phyloP scores from a whole-genome alignment of 352 stramenopile genomes.

The Phytophthora hybrid region DNA sequence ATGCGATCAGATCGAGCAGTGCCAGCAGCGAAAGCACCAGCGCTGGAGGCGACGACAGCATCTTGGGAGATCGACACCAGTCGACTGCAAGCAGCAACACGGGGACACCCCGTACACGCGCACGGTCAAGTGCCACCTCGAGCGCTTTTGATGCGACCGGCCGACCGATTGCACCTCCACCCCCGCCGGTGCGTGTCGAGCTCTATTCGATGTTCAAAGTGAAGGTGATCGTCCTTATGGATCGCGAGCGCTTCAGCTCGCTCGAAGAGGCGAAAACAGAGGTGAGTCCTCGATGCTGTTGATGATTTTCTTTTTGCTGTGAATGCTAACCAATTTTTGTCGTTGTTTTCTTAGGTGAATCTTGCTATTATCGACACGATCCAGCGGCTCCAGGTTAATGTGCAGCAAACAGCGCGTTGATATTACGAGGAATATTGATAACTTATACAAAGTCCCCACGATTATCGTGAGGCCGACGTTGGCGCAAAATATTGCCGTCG shows the following conservation, averaged over 20 bases:
- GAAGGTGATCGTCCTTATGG: conserved; percentile 68
- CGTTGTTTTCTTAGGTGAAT: conserved; percentile 33
- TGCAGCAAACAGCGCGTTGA: conserved; percentile 33
- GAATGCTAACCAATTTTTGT: not conserved
- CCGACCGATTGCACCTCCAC: conserved; percentile 35
- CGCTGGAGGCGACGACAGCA: conserved; percentile 35
- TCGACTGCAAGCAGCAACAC: conserved; percentile 37
- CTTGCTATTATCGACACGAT: conserved; percentile 67
- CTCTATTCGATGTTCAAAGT: conserved; percentile 67
- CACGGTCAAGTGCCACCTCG: conserved; percentile 32
- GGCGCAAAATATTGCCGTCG: conserved; percentile 34
- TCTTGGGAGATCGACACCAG: conserved; percentile 26
- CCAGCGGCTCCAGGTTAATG: conserved; percentile 50
- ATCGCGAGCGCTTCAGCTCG: conserved; percentile 58
- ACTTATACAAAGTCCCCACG: conserved; percentile 26
- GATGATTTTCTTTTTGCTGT: not conserved
- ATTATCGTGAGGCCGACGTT: conserved; percentile 31
- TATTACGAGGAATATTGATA: conserved; percentile 4
- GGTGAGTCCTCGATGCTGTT: conserved; percentile 34
- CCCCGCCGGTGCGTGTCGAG: conserved; percentile 48
- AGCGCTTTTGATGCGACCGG: conserved; percentile 43
- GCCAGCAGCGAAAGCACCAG: conserved; percentile 43
- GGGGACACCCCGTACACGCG: conserved; percentile 13
- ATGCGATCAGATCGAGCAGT: conserved; percentile 36
- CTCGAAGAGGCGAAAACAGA: conserved; percentile 72